Evolutionary conservation across 2,329 filamentous ascomycete genomes (phyloP), one percentile per base, ranked within the genome.

Genomic region (Fusarium duplospermum): DNA sequence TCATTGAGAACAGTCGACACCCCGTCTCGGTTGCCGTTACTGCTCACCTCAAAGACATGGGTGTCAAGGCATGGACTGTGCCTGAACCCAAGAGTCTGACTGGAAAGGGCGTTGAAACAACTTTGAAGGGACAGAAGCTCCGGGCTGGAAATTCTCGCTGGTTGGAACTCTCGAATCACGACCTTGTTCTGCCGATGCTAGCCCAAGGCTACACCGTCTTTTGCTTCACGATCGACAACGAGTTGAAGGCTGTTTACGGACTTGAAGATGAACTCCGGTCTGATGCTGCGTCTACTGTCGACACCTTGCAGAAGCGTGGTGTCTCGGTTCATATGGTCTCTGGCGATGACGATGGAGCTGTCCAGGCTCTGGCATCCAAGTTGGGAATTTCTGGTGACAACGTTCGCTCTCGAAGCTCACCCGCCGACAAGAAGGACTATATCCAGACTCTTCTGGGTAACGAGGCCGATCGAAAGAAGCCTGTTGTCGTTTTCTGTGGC

Each of bases 401-500:
- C 18, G 80, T 86, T 6, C 81, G 81, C 4, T 83, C 87, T 18
- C 82, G 83, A 13, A 85, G 83, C 76, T 82, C 82, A 0, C 87
- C 87, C 0, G 80, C 79, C 1, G 85, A 87, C 66, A 89, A 89
- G 75, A 80, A 83, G 27, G 80, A 71, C 0, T 88, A 88, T 69
- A 82, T 89, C 60, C 77, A 83, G 11, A 50, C 57, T 0, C 82
- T 89, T 6, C 80, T 84, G 8, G 71, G 58, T 11, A 56, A 52
- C 3, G 24, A 62, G 1, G 38, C 42, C 13, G 72, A 73, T 9
- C 35, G 38, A 7, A 76, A 76, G 36, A 72, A 78, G 45, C 76
- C 82, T 0, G 81, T 87, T 1, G 88, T 94, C 20, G 81, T 95
- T 7, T 95, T 96, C 81, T 88, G 89, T 60, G 93, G 93, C 36